Percentiles rank a stretch among this genome's conserved stretches.
phyloP scores from a whole-genome alignment of 345 rosid genomes.

The Camelina neglecta region DNA sequence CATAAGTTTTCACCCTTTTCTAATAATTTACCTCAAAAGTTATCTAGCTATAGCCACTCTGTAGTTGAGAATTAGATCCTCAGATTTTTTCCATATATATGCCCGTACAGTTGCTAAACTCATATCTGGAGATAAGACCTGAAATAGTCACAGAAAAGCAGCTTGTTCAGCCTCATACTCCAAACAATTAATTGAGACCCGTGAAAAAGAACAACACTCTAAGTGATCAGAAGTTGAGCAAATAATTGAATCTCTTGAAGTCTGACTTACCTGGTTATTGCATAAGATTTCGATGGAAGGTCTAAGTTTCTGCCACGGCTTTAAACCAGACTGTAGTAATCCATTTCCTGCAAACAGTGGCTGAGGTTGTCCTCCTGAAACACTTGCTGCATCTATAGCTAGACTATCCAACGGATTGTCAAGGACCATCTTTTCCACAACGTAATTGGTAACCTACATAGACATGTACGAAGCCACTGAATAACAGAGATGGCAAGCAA shows the following conservation, averaged over 20 bases:
- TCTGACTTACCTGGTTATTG: conserved; percentile 86
- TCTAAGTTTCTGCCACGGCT: conserved; percentile 78
- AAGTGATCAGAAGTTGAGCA: not conserved
- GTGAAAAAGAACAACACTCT: not conserved
- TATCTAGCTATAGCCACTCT: conserved; percentile 79
- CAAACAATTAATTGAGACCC: conserved; percentile 4
- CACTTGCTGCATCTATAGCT: conserved; percentile 62
- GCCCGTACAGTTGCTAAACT: conserved; percentile 95
- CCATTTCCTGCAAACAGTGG: conserved; percentile 72
- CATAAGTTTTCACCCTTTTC: conserved; percentile 22
- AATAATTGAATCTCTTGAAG: conserved; percentile 18
- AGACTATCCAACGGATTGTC: conserved; percentile 76
- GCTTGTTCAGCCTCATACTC: conserved; percentile 24
- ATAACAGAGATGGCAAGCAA: conserved; percentile 22
- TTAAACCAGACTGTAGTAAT: conserved; percentile 65
- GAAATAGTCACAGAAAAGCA: conserved; percentile 34
- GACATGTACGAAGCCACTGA: conserved; percentile 33
- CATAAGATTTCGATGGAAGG: conserved; percentile 93
- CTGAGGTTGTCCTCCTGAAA: conserved; percentile 66
- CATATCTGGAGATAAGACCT: conserved; percentile 97
- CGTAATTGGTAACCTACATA: conserved; percentile 91
- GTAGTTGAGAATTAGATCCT: conserved; percentile 92
- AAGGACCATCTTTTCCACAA: conserved; percentile 84
- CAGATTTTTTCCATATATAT: conserved; percentile 96
- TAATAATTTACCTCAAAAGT: conserved; percentile 38